These are phyloP conservation scores for Iberis amara DNA, from an alignment of 441 rosid species.

Conservation along the genomic window DNA sequence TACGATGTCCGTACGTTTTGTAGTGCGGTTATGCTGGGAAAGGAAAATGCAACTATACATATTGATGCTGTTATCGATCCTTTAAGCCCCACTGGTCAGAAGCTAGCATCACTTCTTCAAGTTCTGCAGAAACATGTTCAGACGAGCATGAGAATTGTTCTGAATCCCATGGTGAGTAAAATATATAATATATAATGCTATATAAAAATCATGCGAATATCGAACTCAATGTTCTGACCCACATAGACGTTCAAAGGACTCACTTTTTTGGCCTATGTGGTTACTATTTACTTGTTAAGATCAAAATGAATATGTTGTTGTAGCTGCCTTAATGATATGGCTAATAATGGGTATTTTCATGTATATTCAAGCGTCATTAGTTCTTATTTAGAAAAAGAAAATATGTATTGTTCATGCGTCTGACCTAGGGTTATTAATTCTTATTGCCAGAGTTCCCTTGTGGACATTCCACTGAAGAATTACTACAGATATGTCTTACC, in stretches of 20 bases:
- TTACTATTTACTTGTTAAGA: constrained; percentile 1
- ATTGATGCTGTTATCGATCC: constrained; percentile 97
- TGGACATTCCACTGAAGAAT: constrained; percentile 95
- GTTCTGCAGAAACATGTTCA: constrained; percentile 67
- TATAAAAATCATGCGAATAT: neutral
- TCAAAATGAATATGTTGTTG: constrained; percentile 10
- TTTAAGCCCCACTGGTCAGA: constrained; percentile 83
- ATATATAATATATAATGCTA: constrained; percentile 2
- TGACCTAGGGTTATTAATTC: constrained; percentile 21
- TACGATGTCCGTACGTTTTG: constrained; percentile 24
- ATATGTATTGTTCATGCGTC: constrained; percentile 9
- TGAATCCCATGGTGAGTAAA: constrained; percentile 89
- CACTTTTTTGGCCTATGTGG: constrained; percentile 9
- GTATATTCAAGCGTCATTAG: constrained; percentile 9
- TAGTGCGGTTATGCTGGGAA: constrained; percentile 76
- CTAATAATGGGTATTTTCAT: constrained; percentile 14
- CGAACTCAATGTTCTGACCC: constrained; percentile 13
- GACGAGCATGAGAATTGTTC: constrained; percentile 90
- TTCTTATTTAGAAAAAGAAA: constrained; percentile 9
- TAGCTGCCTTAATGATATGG: constrained; percentile 18
- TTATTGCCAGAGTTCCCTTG: constrained; percentile 88
- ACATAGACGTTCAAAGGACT: constrained; percentile 12
- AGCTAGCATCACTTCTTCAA: constrained; percentile 81
- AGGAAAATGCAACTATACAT: constrained; percentile 77
- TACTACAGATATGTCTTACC: constrained; percentile 97